Evolutionary conservation across 345 rosid genomes (phyloP), one percentile per base, ranked within the genome.

Genomic region (Boechera stricta): DNA sequence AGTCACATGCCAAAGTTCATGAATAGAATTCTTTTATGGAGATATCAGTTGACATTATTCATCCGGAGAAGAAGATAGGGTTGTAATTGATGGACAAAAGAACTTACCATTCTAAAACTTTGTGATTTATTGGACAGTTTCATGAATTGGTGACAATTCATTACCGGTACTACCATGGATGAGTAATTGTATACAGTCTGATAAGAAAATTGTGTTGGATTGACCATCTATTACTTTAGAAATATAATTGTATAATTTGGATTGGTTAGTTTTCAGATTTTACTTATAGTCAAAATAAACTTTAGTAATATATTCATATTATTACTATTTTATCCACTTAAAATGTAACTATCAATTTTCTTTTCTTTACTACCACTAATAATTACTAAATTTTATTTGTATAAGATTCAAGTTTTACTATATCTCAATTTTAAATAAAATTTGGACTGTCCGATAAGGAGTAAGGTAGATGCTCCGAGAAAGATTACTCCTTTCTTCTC

Each of bases 1-100:
- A 42, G 55, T 68, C 79, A 60, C 29, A 60, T 51, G 74, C 57
- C 7, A 18, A 52, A 31, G 9, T 6, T 11, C 4, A 28, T 24
- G 26, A 11, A 24, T 42, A 55, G 10, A 3, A 33, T 7, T 53
- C 1, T 11, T 44, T 3, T 16, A 29, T 62, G 35, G 32, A 32
- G 10, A 73, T 29, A 29, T 54, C 48, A 44, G 35, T 18, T 18
- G 31, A 41, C 24, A 73, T 66, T 39, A 41, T 45, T 18, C 28
- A 56, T n/a, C 21, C 26, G 67, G 9, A 13, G 6, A 66, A 55
- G 18, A 64, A 42, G 44, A 32, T 44, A 45, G 5, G 8, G 36
- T 51, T 47, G 15, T 51, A 59, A 49, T 10, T 61, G 49, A 51
- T 51, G 10, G 53, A 7, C 0, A 49, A n/a, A 13, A 38, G 11